Evolutionary conservation across 1,139 yeast species (phyloP).

Genomic region (Blastobotrys persicus): DNA sequence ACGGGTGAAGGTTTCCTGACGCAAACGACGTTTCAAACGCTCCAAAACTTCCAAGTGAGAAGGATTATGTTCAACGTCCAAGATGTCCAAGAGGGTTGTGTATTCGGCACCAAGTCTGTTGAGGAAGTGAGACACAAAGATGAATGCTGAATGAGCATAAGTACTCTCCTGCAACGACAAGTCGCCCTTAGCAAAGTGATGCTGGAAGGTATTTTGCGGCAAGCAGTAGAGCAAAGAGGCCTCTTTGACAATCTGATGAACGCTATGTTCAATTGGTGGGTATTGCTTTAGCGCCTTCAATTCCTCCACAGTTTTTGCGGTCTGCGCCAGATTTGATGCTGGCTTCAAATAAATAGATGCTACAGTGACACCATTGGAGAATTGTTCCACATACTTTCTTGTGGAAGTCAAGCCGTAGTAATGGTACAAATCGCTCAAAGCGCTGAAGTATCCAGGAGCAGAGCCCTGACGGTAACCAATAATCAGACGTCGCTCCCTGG

Average conservation of each 20-base stretch:
- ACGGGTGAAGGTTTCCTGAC: slow-evolving; percentile 92
- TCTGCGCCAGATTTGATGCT: slow-evolving; percentile 39
- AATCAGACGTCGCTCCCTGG: slow-evolving; percentile 78
- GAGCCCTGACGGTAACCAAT: slow-evolving; percentile 86
- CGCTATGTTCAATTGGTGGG: slow-evolving; percentile 64
- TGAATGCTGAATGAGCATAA: slow-evolving; percentile 91
- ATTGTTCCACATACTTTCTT: slow-evolving; percentile 92
- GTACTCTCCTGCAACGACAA: slow-evolving; percentile 91
- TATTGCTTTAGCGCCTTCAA: slow-evolving; percentile 37
- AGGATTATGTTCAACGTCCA: slow-evolving; percentile 54
- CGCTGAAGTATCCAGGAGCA: slow-evolving; percentile 84
- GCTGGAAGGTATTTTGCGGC: slow-evolving; percentile 81
- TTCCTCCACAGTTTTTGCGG: slow-evolving; percentile 37
- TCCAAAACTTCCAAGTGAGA: slow-evolving; percentile 70
- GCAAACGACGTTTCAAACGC: slow-evolving; percentile 80
- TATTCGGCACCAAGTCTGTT: slow-evolving; percentile 93
- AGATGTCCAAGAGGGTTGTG: slow-evolving; percentile 60
- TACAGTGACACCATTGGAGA: slow-evolving; percentile 82
- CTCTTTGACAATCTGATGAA: slow-evolving; percentile 90
- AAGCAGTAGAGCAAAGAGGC: slow-evolving; percentile 89
- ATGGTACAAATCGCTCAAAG: slow-evolving; percentile 81
- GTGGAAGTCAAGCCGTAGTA: slow-evolving; percentile 85
- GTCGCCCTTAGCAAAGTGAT: slow-evolving; percentile 68
- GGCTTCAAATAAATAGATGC: slow-evolving; percentile 83
- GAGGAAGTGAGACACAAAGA: slow-evolving; percentile 89